phyloP scores from a whole-genome alignment of 176 grass and related monocot genomes.

The Juncus effusus region DNA sequence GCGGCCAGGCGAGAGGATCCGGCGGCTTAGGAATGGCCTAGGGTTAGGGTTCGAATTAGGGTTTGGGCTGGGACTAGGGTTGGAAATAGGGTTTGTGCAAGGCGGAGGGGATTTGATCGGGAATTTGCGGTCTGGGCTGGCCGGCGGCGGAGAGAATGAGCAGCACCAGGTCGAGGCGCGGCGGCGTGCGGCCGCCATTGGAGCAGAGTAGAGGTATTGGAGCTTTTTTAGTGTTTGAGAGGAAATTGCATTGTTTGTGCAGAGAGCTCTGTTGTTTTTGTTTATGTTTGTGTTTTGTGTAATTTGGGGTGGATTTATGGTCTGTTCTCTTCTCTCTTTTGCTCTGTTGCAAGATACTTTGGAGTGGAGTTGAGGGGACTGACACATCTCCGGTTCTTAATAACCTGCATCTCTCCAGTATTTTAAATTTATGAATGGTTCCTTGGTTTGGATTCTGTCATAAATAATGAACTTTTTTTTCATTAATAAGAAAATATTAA shows the following conservation, averaged over 20 bases:
- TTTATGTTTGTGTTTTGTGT: neutral
- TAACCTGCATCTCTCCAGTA: too few relatives aligned
- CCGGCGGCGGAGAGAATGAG: conserved; percentile 23
- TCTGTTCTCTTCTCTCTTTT: neutral
- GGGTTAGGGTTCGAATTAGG: conserved; percentile 15
- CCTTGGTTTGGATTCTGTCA: too few relatives aligned
- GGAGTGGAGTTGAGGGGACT: conserved; percentile 6
- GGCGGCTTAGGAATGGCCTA: conserved; percentile 61
- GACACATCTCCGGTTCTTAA: neutral
- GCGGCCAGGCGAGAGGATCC: conserved; percentile 85
- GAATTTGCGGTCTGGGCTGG: conserved; percentile 17
- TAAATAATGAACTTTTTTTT: too few relatives aligned
- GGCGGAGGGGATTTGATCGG: conserved; percentile 4
- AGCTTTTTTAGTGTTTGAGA: neutral
- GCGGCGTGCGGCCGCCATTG: conserved; percentile 29
- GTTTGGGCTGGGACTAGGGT: conserved; percentile 9
- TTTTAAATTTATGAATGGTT: too few relatives aligned
- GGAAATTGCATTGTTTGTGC: neutral
- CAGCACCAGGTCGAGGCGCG: conserved; percentile 27
- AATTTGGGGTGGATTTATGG: too few relatives aligned
- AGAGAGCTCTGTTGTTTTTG: neutral
- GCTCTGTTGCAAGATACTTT: conserved; percentile 2
- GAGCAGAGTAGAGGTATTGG: neutral
- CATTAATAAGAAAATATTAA: too few relatives aligned
- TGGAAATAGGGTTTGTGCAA: neutral